phyloP scores from a whole-genome alignment of 768 basidiomycete species.

The Imleria badia region DNA sequence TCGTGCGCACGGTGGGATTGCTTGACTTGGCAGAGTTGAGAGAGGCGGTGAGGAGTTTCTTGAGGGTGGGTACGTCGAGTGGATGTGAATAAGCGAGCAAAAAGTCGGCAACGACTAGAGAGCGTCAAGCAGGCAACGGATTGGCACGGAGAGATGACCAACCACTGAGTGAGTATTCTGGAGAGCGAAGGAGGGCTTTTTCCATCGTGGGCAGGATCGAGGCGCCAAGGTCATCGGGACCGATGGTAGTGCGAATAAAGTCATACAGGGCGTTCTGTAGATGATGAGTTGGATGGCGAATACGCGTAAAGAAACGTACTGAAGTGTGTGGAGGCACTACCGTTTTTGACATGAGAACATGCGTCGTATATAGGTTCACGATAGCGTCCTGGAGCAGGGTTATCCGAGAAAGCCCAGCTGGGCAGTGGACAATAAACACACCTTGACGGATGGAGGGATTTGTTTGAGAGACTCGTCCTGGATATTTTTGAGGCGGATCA shows the following conservation, averaged over 20 bases:
- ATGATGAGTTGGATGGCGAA: conserved; percentile 9
- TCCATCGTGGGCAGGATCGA: conserved; percentile 72
- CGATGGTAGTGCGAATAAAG: conserved; percentile 57
- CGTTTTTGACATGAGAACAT: conserved; percentile 67
- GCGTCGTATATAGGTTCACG: conserved; percentile 53
- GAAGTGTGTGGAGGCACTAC: conserved; percentile 57
- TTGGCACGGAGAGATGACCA: conserved; percentile 17
- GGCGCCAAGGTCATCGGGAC: conserved; percentile 48
- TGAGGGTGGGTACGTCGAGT: conserved; percentile 48
- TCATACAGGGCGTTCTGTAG: conserved; percentile 54
- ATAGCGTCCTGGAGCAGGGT: conserved; percentile 50
- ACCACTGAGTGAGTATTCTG: conserved; percentile 75
- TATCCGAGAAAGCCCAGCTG: neutral
- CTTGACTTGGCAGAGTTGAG: conserved; percentile 75
- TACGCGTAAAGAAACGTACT: conserved; percentile 38
- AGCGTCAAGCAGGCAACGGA: neutral
- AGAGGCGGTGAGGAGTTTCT: conserved; percentile 54
- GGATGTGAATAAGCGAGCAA: conserved; percentile 52
- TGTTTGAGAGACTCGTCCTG: conserved; percentile 42
- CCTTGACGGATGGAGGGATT: conserved; percentile 49
- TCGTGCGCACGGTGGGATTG: conserved; percentile 57
- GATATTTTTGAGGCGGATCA: conserved; percentile 62
- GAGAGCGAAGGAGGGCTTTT: conserved; percentile 77
- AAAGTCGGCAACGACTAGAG: conserved; percentile 56
- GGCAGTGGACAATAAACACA: conserved; percentile 12